These are phyloP conservation scores for Narthecium ossifragum DNA, from an alignment of 106 monocot genomes.

Conservation along the genomic window DNA sequence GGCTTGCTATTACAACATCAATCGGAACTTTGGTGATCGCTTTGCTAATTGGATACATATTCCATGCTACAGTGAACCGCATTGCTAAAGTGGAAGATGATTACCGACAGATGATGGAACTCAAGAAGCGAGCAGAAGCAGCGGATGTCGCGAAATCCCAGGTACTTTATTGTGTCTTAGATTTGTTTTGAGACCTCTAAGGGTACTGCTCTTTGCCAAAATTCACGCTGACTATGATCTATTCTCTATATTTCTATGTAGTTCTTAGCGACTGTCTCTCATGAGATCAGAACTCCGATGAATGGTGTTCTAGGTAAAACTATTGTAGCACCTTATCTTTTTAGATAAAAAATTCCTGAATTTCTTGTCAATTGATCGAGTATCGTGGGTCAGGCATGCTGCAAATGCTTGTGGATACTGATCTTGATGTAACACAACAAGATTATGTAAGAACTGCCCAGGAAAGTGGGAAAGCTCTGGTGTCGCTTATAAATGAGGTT, in stretches of 20 bases:
- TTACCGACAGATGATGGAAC: constrained; percentile 85
- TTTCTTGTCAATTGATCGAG: not conserved
- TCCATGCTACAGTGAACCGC: constrained; percentile 92
- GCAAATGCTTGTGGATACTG: constrained; percentile 98
- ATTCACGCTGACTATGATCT: too few species aligned
- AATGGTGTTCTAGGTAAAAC: constrained; percentile 91
- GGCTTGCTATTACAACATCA: constrained; percentile 94
- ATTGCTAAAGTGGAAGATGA: constrained; percentile 98
- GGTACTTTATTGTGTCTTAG: constrained; percentile 22
- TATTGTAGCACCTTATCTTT: not conserved
- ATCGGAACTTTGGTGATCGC: constrained; percentile 84
- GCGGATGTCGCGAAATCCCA: constrained; percentile 99
- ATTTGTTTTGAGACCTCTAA: too few species aligned
- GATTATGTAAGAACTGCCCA: constrained; percentile 97
- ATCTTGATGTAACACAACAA: constrained; percentile 88
- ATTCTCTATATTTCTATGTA: constrained; percentile 38
- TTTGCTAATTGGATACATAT: constrained; percentile 83
- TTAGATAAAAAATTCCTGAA: not conserved
- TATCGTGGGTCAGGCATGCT: constrained; percentile 68
- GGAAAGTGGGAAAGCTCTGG: constrained; percentile 94
- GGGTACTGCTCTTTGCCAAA: too few species aligned
- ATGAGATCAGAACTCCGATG: constrained; percentile 99
- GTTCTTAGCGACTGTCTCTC: constrained; percentile 99
- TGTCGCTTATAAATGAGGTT: constrained; percentile 95
- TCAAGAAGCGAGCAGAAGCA: constrained; percentile 86